Percentiles rank a stretch among this genome's conserved stretches.
Evolutionary conservation across 495 filamentous ascomycete species (phyloP).

Genomic region (Stereocaulon alpinum): DNA sequence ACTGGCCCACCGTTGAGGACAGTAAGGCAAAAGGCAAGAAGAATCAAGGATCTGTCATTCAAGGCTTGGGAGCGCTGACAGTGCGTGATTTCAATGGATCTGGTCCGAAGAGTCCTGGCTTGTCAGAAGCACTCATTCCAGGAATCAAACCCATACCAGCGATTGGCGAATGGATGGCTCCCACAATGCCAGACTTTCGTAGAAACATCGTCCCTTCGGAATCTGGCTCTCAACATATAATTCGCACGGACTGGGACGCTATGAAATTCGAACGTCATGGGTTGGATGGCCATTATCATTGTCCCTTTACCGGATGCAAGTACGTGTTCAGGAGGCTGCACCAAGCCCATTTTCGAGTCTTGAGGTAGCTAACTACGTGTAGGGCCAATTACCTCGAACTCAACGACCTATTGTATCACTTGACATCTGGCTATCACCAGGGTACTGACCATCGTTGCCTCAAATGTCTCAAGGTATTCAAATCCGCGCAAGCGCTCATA

Average conservation of each 20-base stretch:
- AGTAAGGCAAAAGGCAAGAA: neutral
- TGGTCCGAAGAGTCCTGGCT: no score
- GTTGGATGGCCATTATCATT: constrained; percentile 12
- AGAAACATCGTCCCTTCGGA: neutral
- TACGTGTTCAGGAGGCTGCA: constrained; percentile 6
- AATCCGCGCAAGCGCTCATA: constrained; percentile 33
- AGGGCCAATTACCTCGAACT: constrained; percentile 14
- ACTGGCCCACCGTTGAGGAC: neutral
- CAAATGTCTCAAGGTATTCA: constrained; percentile 37
- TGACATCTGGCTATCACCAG: constrained; percentile 19
- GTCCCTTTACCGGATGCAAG: constrained; percentile 21
- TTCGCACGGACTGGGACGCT: constrained; percentile 11
- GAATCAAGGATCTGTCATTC: neutral
- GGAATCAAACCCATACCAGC: constrained; percentile 4
- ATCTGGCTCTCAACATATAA: neutral
- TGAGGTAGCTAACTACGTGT: neutral
- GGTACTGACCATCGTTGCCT: constrained; percentile 29
- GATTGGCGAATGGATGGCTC: neutral
- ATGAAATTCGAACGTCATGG: constrained; percentile 7
- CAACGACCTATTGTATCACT: constrained; percentile 21
- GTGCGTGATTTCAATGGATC: neutral
- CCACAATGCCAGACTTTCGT: neutral
- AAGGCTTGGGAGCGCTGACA: neutral
- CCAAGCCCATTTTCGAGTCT: neutral
- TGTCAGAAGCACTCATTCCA: neutral